Base-by-base conservation (phyloP, 2,329 filamentous ascomycete genomes). In the Trichophyton schoenleinii region DNA sequence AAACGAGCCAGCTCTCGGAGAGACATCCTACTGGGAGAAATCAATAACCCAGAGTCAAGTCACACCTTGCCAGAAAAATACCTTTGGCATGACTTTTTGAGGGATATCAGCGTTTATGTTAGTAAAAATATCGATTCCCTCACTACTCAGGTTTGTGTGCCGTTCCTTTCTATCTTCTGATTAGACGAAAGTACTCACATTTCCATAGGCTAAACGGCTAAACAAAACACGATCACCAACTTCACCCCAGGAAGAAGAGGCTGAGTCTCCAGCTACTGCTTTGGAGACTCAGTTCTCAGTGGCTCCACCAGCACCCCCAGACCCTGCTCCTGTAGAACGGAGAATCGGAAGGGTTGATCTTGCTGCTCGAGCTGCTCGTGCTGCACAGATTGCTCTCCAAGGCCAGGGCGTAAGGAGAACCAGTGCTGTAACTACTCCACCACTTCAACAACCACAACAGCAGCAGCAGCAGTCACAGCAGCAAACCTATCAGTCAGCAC, bases 61-160 rank as follows among this genome's bases (percentile, higher is more conserved):
- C 73, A 74, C 58, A 73, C 77, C 22, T 69, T 87, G 41, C 80
- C 80, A 0, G 79, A 82, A 64, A 83, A 81, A 66, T 86, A 85
- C 66, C 78, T 79, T 34, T 87, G 84, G 84, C 80, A 81, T 58
- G 81, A 84, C 62, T 86, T 87, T 62, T 72, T 86, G 15, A 77
- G 79, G 22, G 81, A 83, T 63, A 77, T 86, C 15, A 81, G 79
- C 55, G 75, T 74, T 11, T 83, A 84, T 69, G 77, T 87, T 57
- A 79, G 76, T 59, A 83, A 84, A 67, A 81, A 81, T 61, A 79
- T 83, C 61, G 81, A 83, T 61, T 70, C 75, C 11, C 76, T 81
- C 57, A 74, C 77, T 60, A 73, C 73, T 64, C 76, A 75, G 68
- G 77, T 80, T 63, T 62, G 73, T 68, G 57, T 22, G 48, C 55